Conservation (phyloP, 2,329 filamentous ascomycete species). For the Colletotrichum echinochloae region DNA sequence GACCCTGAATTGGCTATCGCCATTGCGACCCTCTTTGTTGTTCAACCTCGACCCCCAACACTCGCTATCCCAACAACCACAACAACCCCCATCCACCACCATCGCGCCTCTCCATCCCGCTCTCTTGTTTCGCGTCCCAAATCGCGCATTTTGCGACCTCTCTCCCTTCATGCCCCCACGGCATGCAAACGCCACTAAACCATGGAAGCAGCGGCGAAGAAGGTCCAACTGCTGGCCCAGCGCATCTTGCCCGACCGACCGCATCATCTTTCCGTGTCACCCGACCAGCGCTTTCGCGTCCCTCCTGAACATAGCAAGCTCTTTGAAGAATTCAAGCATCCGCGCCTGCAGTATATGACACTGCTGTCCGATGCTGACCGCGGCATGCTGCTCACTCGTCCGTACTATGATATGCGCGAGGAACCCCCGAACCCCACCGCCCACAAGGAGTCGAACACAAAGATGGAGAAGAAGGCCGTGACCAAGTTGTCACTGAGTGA, state of each 20-base stretch:
- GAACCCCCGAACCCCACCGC: slow-evolving; percentile 58
- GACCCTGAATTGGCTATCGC: slow-evolving; percentile 29
- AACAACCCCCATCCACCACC: slow-evolving; percentile 21
- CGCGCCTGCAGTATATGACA: slow-evolving; percentile 68
- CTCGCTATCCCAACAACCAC: slow-evolving; percentile 26
- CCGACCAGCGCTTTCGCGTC: slow-evolving; percentile 61
- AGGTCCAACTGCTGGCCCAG: slow-evolving; percentile 65
- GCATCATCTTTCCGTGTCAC: slow-evolving; percentile 64
- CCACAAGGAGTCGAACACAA: slow-evolving; percentile 55
- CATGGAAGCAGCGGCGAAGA: slow-evolving; percentile 71
- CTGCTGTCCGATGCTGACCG: slow-evolving; percentile 69
- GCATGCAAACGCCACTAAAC: slow-evolving; percentile 51
- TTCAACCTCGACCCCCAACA: slow-evolving; percentile 23
- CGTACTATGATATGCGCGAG: slow-evolving; percentile 69
- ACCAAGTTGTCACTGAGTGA: slow-evolving; percentile 69
- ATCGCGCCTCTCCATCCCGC: slow-evolving; percentile 17
- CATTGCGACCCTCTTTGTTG: slow-evolving; percentile 39
- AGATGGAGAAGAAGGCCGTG: slow-evolving; percentile 60
- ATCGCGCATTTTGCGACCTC: slow-evolving; percentile 29
- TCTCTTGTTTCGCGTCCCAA: slow-evolving; percentile 12
- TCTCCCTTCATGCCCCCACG: slow-evolving; percentile 37
- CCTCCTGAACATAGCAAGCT: slow-evolving; percentile 55
- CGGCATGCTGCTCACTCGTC: slow-evolving; percentile 67
- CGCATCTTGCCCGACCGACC: slow-evolving; percentile 64
- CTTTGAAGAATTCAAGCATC: slow-evolving; percentile 62